These are phyloP conservation scores for Suillus plorans DNA, from an alignment of 768 basidiomycete genomes.

Conservation along the genomic window DNA sequence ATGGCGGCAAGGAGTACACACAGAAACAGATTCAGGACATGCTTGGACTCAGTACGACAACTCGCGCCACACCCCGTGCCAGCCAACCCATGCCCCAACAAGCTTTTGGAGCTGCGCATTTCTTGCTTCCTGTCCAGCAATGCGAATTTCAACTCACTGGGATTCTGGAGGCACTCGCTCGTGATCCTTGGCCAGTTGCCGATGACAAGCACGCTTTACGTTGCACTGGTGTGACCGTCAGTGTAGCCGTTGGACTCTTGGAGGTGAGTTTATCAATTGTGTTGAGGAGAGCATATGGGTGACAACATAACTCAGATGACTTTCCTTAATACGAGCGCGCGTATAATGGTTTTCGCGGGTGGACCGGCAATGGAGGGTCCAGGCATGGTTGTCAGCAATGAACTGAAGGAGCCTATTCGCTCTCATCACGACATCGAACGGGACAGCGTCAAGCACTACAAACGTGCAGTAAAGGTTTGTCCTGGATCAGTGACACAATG, in stretches of 20 bases:
- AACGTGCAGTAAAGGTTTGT: slow-evolving; percentile 89
- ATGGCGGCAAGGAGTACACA: slow-evolving; percentile 94
- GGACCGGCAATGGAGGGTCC: slow-evolving; percentile 97
- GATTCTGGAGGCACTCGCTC: slow-evolving; percentile 81
- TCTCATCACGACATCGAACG: slow-evolving; percentile 99
- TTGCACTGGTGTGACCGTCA: slow-evolving; percentile 93
- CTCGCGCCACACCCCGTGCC: slow-evolving; percentile 84
- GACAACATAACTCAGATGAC: slow-evolving; percentile 49
- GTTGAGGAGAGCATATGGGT: not conserved
- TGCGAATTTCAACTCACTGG: slow-evolving; percentile 96
- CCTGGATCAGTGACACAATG: not conserved
- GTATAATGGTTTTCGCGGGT: slow-evolving; percentile 95
- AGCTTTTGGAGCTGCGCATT: slow-evolving; percentile 82
- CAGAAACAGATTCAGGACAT: slow-evolving; percentile 98
- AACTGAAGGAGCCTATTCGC: slow-evolving; percentile 95
- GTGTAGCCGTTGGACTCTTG: slow-evolving; percentile 88
- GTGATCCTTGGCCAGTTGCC: slow-evolving; percentile 98
- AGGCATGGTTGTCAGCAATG: slow-evolving; percentile 95
- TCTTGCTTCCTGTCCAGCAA: slow-evolving; percentile 88
- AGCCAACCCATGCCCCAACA: slow-evolving; percentile 81
- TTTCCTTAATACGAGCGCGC: slow-evolving; percentile 93
- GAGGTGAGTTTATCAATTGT: slow-evolving; percentile 51
- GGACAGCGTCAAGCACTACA: slow-evolving; percentile 96
- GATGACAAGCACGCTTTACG: slow-evolving; percentile 90
- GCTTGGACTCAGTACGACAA: slow-evolving; percentile 71